These are phyloP conservation scores for Alternaria metachromatica DNA, from an alignment of 2,329 filamentous ascomycete genomes.

Conservation along the genomic window DNA sequence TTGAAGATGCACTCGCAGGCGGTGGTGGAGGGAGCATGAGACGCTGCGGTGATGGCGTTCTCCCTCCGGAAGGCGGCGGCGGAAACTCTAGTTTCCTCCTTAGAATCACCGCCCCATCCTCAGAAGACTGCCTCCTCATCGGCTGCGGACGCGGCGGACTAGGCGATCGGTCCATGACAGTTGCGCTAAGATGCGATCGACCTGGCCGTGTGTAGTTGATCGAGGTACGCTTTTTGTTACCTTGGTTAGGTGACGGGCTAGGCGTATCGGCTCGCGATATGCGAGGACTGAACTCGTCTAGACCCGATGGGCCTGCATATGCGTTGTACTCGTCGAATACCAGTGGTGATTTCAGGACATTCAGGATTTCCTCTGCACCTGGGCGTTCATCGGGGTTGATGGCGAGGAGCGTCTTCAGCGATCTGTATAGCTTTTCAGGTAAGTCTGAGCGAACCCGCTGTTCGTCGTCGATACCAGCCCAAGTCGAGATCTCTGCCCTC, in stretches of 20 bases:
- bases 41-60: slow-evolving; percentile 30
- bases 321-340: slow-evolving; percentile 55
- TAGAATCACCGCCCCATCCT: slow-evolving; percentile 39
- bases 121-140: slow-evolving; percentile 27
- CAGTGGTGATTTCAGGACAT: slow-evolving; percentile 73
- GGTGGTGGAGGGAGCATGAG: slow-evolving; percentile 46
- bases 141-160: slow-evolving; percentile 36
- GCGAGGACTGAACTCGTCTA: slow-evolving; percentile 47
- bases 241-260: slow-evolving; percentile 37
- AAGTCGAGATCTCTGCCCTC: slow-evolving; percentile 82
- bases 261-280: slow-evolving; percentile 56
- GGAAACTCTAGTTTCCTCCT: slow-evolving; percentile 39
- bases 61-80: slow-evolving; percentile 19
- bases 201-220: slow-evolving; percentile 38
- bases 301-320: slow-evolving; percentile 46
- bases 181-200: slow-evolving; percentile 43
- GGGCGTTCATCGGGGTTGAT: slow-evolving; percentile 79
- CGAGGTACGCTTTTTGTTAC: slow-evolving; percentile 31
- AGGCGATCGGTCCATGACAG: slow-evolving; percentile 42
- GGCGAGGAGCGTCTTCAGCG: slow-evolving; percentile 81
- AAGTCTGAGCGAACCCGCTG: slow-evolving; percentile 78
- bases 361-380: slow-evolving; percentile 83
- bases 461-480: slow-evolving; percentile 86
- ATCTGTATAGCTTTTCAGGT: slow-evolving; percentile 82
- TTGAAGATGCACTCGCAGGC: slow-evolving; percentile 7